These are phyloP conservation scores for Rhynchosporium graminicola DNA, from an alignment of 2,329 filamentous ascomycete genomes.

Conservation along the genomic window DNA sequence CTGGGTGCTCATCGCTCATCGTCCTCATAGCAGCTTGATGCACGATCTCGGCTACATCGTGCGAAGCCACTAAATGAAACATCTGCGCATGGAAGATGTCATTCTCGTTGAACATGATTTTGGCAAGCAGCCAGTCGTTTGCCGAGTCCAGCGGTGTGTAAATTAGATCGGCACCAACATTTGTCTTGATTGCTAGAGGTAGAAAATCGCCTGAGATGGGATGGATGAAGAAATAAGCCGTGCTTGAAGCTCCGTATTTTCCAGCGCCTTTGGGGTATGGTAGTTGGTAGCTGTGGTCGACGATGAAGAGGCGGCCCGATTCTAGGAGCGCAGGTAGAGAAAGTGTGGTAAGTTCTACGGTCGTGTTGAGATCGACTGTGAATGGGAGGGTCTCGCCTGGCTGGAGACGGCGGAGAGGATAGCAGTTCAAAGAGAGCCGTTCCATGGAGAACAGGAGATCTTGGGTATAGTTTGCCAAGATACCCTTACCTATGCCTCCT, in stretches of 20 bases:
- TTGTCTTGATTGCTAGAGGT: slow-evolving; percentile 52
- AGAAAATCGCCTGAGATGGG: slow-evolving; percentile 46
- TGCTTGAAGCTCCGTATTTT: slow-evolving; percentile 46
- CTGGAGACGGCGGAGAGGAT: slow-evolving; percentile 42
- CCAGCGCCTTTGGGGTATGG: slow-evolving; percentile 31
- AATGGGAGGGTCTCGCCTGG: slow-evolving; percentile 44
- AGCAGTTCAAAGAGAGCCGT: slow-evolving; percentile 47
- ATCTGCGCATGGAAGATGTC: slow-evolving; percentile 49
- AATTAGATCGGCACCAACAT: slow-evolving; percentile 44
- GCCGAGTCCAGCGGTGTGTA: slow-evolving; percentile 49
- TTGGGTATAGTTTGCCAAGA: slow-evolving; percentile 48
- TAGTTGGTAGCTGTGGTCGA: slow-evolving; percentile 45
- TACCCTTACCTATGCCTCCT: slow-evolving; percentile 41
- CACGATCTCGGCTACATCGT: slow-evolving; percentile 47
- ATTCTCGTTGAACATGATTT: slow-evolving; percentile 52
- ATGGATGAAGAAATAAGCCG: slow-evolving; percentile 51
- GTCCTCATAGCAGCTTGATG: slow-evolving; percentile 50
- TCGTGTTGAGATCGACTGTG: slow-evolving; percentile 39
- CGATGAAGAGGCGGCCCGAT: slow-evolving; percentile 46
- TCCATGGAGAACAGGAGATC: slow-evolving; percentile 52
- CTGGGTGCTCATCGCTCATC: slow-evolving; percentile 48
- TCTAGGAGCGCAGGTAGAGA: slow-evolving; percentile 38
- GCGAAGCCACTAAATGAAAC: slow-evolving; percentile 47
- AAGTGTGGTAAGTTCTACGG: slow-evolving; percentile 39
- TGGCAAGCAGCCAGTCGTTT: slow-evolving; percentile 53